These are phyloP conservation scores for Lumnitzera littorea DNA, from an alignment of 345 rosid genomes.

Conservation along the genomic window DNA sequence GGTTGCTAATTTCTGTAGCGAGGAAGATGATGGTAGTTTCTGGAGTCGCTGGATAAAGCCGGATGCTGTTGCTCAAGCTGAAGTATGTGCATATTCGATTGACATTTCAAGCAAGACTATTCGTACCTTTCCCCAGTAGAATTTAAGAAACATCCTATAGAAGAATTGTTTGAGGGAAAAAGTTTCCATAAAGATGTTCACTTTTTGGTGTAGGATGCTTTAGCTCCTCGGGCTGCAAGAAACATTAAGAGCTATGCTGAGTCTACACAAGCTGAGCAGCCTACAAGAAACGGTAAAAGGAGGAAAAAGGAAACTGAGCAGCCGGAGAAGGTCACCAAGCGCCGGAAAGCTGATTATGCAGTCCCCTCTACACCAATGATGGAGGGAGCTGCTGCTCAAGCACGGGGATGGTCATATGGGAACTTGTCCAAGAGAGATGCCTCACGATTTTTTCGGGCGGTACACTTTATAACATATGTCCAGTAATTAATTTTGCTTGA, in stretches of 20 bases:
- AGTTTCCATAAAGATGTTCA: not conserved
- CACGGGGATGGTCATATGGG: conserved; percentile 94
- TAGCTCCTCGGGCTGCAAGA: conserved; percentile 97
- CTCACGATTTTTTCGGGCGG: conserved; percentile 86
- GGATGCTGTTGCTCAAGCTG: conserved; percentile 77
- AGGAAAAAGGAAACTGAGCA: conserved; percentile 80
- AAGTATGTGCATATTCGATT: conserved; percentile 36
- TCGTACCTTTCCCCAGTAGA: not conserved
- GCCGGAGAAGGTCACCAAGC: conserved; percentile 63
- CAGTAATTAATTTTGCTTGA: not conserved
- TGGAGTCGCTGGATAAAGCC: conserved; percentile 99
- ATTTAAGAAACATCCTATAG: not conserved
- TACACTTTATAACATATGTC: conserved; percentile 14
- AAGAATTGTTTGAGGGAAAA: not conserved
- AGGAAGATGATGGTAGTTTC: conserved; percentile 93
- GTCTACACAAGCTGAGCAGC: conserved; percentile 35
- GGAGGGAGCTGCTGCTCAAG: conserved; percentile 96
- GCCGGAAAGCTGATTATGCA: conserved; percentile 70
- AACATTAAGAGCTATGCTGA: conserved; percentile 90
- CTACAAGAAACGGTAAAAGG: conserved; percentile 73
- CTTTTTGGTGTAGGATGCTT: conserved; percentile 52
- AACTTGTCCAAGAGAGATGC: conserved; percentile 97
- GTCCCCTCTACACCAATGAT: conserved; percentile 58
- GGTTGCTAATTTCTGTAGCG: conserved; percentile 90
- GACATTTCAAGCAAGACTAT: not conserved